phyloP scores from a whole-genome alignment of 495 filamentous ascomycete species.

The Hamigera avellanea region DNA sequence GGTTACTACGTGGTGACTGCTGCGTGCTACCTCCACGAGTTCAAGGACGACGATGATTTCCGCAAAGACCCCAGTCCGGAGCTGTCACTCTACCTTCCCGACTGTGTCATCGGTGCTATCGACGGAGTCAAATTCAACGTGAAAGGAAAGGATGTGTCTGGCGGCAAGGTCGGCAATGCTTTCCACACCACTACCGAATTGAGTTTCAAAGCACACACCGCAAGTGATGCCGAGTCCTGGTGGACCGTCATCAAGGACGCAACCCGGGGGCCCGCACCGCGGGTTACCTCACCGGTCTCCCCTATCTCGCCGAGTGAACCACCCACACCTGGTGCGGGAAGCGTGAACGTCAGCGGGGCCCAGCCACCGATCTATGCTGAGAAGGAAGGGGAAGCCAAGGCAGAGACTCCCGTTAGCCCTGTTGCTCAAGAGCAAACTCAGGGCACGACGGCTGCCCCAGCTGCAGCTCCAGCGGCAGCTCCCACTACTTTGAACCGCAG shows the following conservation, averaged over 20 bases:
- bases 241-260: slow-evolving; percentile 52
- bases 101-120: slow-evolving; percentile 67
- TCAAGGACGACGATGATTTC: slow-evolving; percentile 84
- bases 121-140: slow-evolving; percentile 78
- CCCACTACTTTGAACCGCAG: slow-evolving; percentile 12
- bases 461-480: not conserved
- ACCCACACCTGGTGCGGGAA: slow-evolving; percentile 1
- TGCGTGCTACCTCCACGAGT: slow-evolving; percentile 82
- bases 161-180: slow-evolving; percentile 46
- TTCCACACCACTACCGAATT: slow-evolving; percentile 53
- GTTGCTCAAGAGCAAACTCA: not conserved
- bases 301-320: slow-evolving; percentile 2
- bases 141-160: slow-evolving; percentile 80
- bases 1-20: slow-evolving; percentile 85
- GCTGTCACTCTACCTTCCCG: slow-evolving; percentile 81
- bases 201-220: slow-evolving; percentile 60
- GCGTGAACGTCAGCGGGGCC: slow-evolving; percentile 3
- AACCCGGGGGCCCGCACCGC: slow-evolving; percentile 8
- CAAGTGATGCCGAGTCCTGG: slow-evolving; percentile 72
- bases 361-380: slow-evolving; percentile 18
- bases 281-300: slow-evolving; percentile 3
- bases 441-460: not conserved
- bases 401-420: not conserved
- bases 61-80: slow-evolving; percentile 73
- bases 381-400: slow-evolving; percentile 8